Evolutionary conservation across 2,329 filamentous ascomycete genomes (phyloP), one percentile per base, ranked within the genome.

Genomic region (Botryosphaeria agaves): DNA sequence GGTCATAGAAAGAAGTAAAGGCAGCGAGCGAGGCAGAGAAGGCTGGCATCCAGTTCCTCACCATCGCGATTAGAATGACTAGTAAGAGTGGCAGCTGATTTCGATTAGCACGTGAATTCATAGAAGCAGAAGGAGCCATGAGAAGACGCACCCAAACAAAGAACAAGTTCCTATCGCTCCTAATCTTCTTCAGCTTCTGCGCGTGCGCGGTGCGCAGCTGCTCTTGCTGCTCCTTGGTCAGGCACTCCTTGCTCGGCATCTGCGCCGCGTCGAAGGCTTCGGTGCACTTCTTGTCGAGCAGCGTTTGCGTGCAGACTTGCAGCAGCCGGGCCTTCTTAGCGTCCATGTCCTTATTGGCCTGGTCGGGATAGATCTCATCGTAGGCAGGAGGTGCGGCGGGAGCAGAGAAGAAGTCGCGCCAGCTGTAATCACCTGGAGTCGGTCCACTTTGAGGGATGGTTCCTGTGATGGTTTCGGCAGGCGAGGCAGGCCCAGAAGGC

Each of bases 281-380:
- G 3, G 62, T 50, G 36, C 66, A 75, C 44, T 73, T 74, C 21
- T 54, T 52, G 40, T 76, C 70, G 4, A 69, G 68, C 33, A 68
- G 61, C 2, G 61, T 62, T 17, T 76, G 72, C 9, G 61, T 64
- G 2, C 66, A 65, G 3, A 72, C 72, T 31, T 60, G 59, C 6
- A 62, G 59, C 1, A 66, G 69, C n/a, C 68, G 66, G 12, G 62
- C 56, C 41, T 68, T 62, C 49, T 77, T 76, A 15, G 52, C 55
- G 33, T 74, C 66, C 11, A 62, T 38, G 26, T 62, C 57, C 19
- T 41, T 42, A 31, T 59, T 52, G 24, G 17, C 46, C 24, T 49
- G 47, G 4, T 58, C 56, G 2, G 78, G 80, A 48, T 73, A 89
- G 17, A 89, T 69, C 28, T 85, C 81, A 31, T 84, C 74, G 39